Conservation (phyloP, 768 basidiomycete genomes). For the Melanogaster broomeanus region DNA sequence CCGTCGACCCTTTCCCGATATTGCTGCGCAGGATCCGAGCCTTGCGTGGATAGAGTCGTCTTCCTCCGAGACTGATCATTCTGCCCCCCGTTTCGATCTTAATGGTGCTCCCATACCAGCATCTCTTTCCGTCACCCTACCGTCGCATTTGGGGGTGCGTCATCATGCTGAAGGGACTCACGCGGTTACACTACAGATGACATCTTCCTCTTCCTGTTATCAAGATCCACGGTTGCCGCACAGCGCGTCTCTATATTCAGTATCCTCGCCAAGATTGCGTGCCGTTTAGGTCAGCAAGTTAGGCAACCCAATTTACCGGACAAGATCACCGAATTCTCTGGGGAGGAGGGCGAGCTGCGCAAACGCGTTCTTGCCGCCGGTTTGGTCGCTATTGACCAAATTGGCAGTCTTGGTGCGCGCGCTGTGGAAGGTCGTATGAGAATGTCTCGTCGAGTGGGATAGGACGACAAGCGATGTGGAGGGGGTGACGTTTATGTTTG, state of each 20-base stretch:
- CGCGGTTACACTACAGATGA: slow-evolving; percentile 89
- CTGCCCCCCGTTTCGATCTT: slow-evolving; percentile 70
- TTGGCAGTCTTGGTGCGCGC: slow-evolving; percentile 63
- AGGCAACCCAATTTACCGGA: background rate
- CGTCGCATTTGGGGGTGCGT: slow-evolving; percentile 85
- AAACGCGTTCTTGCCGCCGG: slow-evolving; percentile 68
- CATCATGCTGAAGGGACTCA: slow-evolving; percentile 78
- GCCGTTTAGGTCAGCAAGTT: slow-evolving; percentile 25
- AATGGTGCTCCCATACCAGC: slow-evolving; percentile 67
- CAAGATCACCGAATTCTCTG: slow-evolving; percentile 17
- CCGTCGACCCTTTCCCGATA: slow-evolving; percentile 76
- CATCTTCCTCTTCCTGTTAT: slow-evolving; percentile 78
- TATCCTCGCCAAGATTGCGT: slow-evolving; percentile 62
- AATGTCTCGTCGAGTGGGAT: slow-evolving; percentile 71
- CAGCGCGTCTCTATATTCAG: slow-evolving; percentile 84
- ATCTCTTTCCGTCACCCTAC: slow-evolving; percentile 55
- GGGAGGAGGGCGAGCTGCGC: slow-evolving; percentile 46
- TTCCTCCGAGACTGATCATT: slow-evolving; percentile 14
- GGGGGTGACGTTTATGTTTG: slow-evolving; percentile 45
- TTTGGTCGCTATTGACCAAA: slow-evolving; percentile 62
- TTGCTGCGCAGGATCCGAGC: slow-evolving; percentile 66
- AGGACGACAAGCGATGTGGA: slow-evolving; percentile 24
- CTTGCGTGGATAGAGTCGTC: slow-evolving; percentile 73
- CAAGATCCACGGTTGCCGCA: slow-evolving; percentile 78
- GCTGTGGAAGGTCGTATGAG: slow-evolving; percentile 78